Conservation (phyloP, 331 rosid species). For the Rhamnella rubrinervis region DNA sequence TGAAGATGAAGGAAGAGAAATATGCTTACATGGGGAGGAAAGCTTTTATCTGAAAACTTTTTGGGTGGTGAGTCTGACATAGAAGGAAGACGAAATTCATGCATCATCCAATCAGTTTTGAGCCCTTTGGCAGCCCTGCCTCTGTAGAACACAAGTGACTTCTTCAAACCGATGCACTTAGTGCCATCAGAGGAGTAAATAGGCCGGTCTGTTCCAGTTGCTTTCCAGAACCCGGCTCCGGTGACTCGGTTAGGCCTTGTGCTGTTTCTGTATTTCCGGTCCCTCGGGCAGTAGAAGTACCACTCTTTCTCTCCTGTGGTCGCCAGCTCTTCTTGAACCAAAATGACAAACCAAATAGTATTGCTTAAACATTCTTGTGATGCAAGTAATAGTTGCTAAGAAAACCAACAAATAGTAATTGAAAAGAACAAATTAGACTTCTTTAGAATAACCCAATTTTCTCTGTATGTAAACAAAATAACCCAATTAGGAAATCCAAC, state of each 20-base stretch:
- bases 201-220: constrained; percentile 89
- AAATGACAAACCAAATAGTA: neutral
- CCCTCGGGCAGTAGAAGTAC: constrained; percentile 87
- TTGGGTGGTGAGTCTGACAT: constrained; percentile 23
- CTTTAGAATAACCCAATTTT: too few relatives aligned
- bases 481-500: too few relatives aligned
- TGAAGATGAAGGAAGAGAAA: neutral
- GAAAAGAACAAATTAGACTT: too few relatives aligned
- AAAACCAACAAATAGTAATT: neutral
- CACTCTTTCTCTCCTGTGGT: constrained; percentile 72
- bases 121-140: constrained; percentile 79
- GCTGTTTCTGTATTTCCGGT: constrained; percentile 77
- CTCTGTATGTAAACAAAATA: too few relatives aligned
- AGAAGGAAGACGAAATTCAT: constrained; percentile 75
- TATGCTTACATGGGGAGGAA: constrained; percentile 49
- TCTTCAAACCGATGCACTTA: constrained; percentile 82
- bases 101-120: constrained; percentile 98
- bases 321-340: constrained; percentile 53
- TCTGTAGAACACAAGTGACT: constrained; percentile 81
- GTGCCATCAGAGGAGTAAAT: constrained; percentile 64
- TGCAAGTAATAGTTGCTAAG: neutral
- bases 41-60: constrained; percentile 40
- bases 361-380: neutral
- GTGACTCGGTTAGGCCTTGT: constrained; percentile 80
- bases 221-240: constrained; percentile 86